Percentiles rank a stretch among this genome's conserved stretches.
Conservation (phyloP, 2,329 filamentous ascomycete species). For the Aspergillus arachidicola region DNA sequence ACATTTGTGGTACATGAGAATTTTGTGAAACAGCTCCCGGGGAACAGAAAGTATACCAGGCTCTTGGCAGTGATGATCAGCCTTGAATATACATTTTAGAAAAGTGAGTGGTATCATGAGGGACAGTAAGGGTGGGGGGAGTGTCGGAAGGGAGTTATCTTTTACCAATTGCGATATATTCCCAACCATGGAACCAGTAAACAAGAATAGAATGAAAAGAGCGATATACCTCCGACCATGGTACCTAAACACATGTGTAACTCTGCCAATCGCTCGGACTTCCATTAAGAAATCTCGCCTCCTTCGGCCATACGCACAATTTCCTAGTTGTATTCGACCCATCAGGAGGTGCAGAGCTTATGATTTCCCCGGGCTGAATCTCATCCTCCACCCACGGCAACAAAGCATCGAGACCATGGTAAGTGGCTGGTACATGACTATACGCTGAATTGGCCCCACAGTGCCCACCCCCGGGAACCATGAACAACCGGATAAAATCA, state of each 20-base stretch:
- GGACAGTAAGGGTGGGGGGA: too few relatives aligned
- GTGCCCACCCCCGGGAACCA: not conserved
- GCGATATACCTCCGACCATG: too few relatives aligned
- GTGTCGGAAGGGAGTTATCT: too few relatives aligned
- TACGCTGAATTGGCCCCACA: not conserved
- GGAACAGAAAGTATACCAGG: too few relatives aligned
- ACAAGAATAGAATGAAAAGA: too few relatives aligned
- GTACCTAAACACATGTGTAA: not conserved
- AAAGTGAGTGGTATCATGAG: too few relatives aligned
- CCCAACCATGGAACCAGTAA: too few relatives aligned
- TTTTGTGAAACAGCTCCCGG: too few relatives aligned
- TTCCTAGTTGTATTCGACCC: not conserved
- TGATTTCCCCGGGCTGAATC: not conserved
- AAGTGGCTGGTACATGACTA: not conserved
- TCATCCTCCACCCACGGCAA: not conserved
- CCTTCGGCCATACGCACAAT: not conserved
- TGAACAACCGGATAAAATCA: not conserved
- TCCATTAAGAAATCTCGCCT: not conserved
- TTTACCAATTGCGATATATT: too few relatives aligned
- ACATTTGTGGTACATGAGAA: too few relatives aligned
- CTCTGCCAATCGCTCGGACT: not conserved
- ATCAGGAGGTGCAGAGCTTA: not conserved
- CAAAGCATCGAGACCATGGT: not conserved
- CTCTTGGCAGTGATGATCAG: too few relatives aligned
- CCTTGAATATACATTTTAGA: rapidly evolving